phyloP scores from a whole-genome alignment of 805 yeast species.

The Candida sonorensis region DNA sequence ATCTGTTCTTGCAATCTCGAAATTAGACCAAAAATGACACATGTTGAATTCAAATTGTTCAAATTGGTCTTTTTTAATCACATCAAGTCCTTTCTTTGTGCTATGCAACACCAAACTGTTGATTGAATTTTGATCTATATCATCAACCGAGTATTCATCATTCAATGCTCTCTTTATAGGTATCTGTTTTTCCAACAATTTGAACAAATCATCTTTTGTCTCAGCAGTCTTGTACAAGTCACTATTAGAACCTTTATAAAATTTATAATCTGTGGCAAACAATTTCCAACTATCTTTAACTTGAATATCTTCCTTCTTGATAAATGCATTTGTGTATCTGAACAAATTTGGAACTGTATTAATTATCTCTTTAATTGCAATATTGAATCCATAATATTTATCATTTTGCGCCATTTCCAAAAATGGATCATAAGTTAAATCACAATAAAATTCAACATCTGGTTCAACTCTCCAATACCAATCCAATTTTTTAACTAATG shows the following conservation, averaged over 20 bases:
- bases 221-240: slow-evolving; percentile 21
- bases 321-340: slow-evolving; percentile 60
- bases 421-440: slow-evolving; percentile 88
- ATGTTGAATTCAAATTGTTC: slow-evolving; percentile 65
- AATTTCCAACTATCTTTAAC: slow-evolving; percentile 67
- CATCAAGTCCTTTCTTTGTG: slow-evolving; percentile 25
- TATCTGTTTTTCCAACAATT: slow-evolving; percentile 17
- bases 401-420: slow-evolving; percentile 60
- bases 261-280: slow-evolving; percentile 39
- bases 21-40: slow-evolving; percentile 91
- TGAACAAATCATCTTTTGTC: slow-evolving; percentile 21
- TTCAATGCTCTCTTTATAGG: slow-evolving; percentile 20
- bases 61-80: slow-evolving; percentile 45
- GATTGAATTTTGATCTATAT: slow-evolving; percentile 27
- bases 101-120: slow-evolving; percentile 34
- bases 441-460: slow-evolving; percentile 83
- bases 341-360: slow-evolving; percentile 82
- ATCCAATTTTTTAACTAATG: slow-evolving; percentile 58
- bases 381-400: slow-evolving; percentile 81
- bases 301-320: slow-evolving; percentile 38
- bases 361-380: slow-evolving; percentile 68
- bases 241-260: slow-evolving; percentile 28
- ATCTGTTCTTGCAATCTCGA: slow-evolving; percentile 82
- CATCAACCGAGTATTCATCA: slow-evolving; percentile 7
- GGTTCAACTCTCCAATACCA: slow-evolving; percentile 99